Evolutionary conservation across 768 basidiomycete genomes (phyloP), one percentile per base, ranked within the genome.

Genomic region (Calocera viscosa): DNA sequence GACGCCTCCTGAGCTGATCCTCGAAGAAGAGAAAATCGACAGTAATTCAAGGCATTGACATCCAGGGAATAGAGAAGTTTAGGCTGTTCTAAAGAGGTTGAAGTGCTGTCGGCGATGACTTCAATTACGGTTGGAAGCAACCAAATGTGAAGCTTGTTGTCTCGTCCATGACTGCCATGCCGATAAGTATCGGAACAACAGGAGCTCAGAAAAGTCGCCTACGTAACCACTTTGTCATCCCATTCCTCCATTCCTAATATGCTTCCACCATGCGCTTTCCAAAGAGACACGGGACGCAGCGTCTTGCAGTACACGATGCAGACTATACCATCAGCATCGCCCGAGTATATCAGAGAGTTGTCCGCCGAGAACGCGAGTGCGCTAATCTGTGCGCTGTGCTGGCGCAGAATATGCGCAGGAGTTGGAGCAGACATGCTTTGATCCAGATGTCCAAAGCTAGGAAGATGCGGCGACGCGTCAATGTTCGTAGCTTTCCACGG

Each of bases 41-140:
- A 98, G 74, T 89, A 97, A 73, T 95, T 96, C 66, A 98, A 80
- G 1, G 95, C 87, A 73, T 99, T 99, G 68, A 94, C 86, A 72
- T 93, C 90, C 74, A 98, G 77, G 0, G 89, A 88, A 71, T 86
- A 88, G 12, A 77, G 73, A 2, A 90, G 74, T 7, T 73, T 68
- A 2, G 89, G 78, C 7, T 82, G 74, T 32, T 78, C 80, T 1
- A 82, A 77, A 40, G 82, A 71, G 0, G 82, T 78, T 1, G 86
- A 88, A 1, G 86, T 84, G 53, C 30, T 32, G 17, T 78, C 80
- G 19, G 84, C 83, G 7, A 84, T 81, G 22, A 53, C 69, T 0
- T 80, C 76, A 0, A 77, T 68, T 43, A 84, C 83, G 8, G 78
- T 74, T 47, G 83, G 77, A 30, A 83, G 78, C 32, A 74, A 76